Evolutionary conservation across 768 basidiomycete genomes (phyloP).

Genomic region (Leccinum barrowsii): DNA sequence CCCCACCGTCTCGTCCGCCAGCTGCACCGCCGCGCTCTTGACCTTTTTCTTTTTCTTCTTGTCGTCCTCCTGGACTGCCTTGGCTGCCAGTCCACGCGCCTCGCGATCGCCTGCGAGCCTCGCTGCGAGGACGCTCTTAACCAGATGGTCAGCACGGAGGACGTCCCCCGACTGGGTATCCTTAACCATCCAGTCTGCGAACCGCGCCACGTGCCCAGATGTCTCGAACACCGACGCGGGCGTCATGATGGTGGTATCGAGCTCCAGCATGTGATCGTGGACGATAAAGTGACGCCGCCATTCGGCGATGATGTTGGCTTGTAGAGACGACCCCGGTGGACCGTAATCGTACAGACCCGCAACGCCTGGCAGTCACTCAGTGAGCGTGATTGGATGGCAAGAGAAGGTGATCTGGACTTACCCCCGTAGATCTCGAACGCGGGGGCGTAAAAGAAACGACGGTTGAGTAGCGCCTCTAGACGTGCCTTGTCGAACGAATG

Average conservation of each 20-base stretch:
- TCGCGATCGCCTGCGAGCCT: conserved; percentile 87
- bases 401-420: conserved; percentile 31
- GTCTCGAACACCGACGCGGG: conserved; percentile 92
- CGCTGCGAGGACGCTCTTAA: conserved; percentile 88
- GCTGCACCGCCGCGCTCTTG: conserved; percentile 64
- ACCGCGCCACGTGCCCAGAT: conserved; percentile 95
- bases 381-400: background rate
- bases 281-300: conserved; percentile 99
- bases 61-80: conserved; percentile 56
- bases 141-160: conserved; percentile 93
- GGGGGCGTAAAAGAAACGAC: conserved; percentile 96
- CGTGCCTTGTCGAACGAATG: conserved; percentile 85
- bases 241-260: conserved; percentile 98
- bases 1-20: conserved; percentile 67
- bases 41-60: conserved; percentile 63
- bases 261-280: conserved; percentile 97
- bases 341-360: conserved; percentile 98
- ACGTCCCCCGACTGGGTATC: conserved; percentile 94
- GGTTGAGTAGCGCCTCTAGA: conserved; percentile 81
- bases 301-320: conserved; percentile 94
- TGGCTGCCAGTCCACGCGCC: conserved; percentile 72
- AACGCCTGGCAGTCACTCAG: conserved; percentile 57
- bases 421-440: conserved; percentile 99
- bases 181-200: conserved; percentile 99
- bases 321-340: conserved; percentile 91